Percentiles rank a stretch among this genome's conserved stretches.
Evolutionary conservation across 768 basidiomycete species (phyloP).

Genomic region (Boletus edulis): DNA sequence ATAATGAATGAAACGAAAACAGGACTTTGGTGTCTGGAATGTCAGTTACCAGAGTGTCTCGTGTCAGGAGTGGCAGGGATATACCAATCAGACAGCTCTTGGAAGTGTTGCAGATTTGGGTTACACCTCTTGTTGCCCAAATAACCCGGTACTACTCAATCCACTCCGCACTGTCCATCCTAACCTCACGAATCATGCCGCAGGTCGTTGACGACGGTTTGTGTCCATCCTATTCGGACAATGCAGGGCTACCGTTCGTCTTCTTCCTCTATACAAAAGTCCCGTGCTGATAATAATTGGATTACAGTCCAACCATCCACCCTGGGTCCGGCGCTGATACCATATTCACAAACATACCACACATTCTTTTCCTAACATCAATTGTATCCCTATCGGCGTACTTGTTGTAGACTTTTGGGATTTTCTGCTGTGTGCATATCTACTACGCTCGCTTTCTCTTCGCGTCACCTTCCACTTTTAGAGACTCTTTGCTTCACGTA

Average conservation of each 20-base stretch:
- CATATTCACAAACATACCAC: conserved; percentile 11
- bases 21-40: conserved; percentile 91
- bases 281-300: conserved; percentile 4
- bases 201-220: conserved; percentile 47
- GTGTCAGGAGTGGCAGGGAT: conserved; percentile 69
- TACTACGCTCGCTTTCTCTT: neutral
- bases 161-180: neutral
- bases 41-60: conserved; percentile 65
- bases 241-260: conserved; percentile 60
- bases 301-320: conserved; percentile 30
- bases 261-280: neutral
- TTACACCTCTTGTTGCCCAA: conserved; percentile 68
- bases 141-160: conserved; percentile 50
- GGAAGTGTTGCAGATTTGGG: conserved; percentile 64
- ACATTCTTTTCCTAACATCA: conserved; percentile 18
- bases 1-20: neutral
- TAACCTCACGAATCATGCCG: neutral
- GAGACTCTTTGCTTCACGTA: neutral
- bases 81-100: conserved; percentile 53
- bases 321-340: conserved; percentile 22
- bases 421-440: neutral
- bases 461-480: neutral
- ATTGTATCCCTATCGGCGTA: conserved; percentile 13
- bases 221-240: conserved; percentile 72
- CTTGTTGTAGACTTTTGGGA: conserved; percentile 16